Percentiles rank a stretch among this genome's conserved stretches.
These are phyloP conservation scores for Fusarium buharicum DNA, from an alignment of 2,329 filamentous ascomycete genomes.

Conservation along the genomic window DNA sequence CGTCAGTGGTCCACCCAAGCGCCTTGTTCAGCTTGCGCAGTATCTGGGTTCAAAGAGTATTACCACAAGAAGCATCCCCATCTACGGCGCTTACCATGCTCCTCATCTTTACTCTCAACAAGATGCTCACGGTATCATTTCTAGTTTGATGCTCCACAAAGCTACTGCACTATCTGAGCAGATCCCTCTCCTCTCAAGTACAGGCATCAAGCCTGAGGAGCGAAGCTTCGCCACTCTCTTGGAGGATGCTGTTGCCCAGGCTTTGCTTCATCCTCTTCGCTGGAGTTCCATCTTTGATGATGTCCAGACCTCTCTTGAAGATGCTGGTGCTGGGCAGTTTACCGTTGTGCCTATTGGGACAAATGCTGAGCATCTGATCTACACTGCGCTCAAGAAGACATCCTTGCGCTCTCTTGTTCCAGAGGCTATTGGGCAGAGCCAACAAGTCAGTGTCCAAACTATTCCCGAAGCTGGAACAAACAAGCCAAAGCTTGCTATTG, in stretches of 20 bases:
- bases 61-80: conserved; percentile 25
- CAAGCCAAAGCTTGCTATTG: conserved; percentile 60
- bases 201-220: conserved; percentile 10
- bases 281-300: conserved; percentile 27
- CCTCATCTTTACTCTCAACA: conserved; percentile 33
- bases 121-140: conserved; percentile 20
- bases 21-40: conserved; percentile 20
- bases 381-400: conserved; percentile 36
- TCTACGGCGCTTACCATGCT: conserved; percentile 36
- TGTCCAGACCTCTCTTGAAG: conserved; percentile 7
- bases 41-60: conserved; percentile 16
- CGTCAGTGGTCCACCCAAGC: conserved; percentile 31
- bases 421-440: accelerated
- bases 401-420: conserved; percentile 24
- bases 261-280: conserved; percentile 24
- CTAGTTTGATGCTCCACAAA: conserved; percentile 6
- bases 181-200: conserved; percentile 21
- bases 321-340: conserved; percentile 13
- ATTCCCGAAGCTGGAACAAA: not conserved
- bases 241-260: conserved; percentile 27
- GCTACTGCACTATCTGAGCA: conserved; percentile 5
- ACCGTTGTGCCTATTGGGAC: conserved; percentile 18
- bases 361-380: conserved; percentile 34
- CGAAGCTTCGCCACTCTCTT: conserved; percentile 26
- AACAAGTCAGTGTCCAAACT: accelerated